Percentiles rank a stretch among this genome's conserved stretches.
Evolutionary conservation across 1,284 basidiomycete species (phyloP).

Genomic region (Cutaneotrichosporon dermatis): DNA sequence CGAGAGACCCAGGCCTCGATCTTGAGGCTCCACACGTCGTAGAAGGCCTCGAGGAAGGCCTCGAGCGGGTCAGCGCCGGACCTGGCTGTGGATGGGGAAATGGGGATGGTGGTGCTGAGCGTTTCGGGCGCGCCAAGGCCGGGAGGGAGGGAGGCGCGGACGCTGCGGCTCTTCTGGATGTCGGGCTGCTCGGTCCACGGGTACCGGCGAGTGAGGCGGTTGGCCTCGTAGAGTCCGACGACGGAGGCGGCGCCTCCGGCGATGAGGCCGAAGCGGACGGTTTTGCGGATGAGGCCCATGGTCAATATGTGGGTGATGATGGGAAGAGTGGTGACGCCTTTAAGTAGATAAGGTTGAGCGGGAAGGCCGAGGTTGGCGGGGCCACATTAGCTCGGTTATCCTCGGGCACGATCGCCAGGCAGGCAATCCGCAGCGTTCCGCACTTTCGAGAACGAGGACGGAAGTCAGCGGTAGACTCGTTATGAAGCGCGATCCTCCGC

Average conservation of each 20-base stretch:
- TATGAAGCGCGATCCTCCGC: no score
- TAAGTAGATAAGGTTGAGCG: no score
- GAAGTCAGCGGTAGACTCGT: no score
- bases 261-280: background rate
- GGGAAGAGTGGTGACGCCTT: no score
- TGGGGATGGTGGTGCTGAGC: background rate
- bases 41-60: background rate
- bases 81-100: background rate
- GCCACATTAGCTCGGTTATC: no score
- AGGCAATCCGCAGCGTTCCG: no score
- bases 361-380: no score
- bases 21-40: background rate
- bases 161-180: background rate
- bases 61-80: background rate
- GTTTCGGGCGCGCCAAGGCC: background rate
- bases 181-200: background rate
- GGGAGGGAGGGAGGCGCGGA: background rate
- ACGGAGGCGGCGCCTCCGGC: background rate
- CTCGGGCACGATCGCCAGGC: no score
- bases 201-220: background rate
- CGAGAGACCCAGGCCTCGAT: constrained; percentile 1
- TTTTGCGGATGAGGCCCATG: background rate
- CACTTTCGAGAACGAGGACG: no score
- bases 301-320: no score
- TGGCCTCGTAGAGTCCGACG: background rate